These are phyloP conservation scores for Clarireedia sp. DNA, from an alignment of 2,329 filamentous ascomycete species.

Conservation along the genomic window DNA sequence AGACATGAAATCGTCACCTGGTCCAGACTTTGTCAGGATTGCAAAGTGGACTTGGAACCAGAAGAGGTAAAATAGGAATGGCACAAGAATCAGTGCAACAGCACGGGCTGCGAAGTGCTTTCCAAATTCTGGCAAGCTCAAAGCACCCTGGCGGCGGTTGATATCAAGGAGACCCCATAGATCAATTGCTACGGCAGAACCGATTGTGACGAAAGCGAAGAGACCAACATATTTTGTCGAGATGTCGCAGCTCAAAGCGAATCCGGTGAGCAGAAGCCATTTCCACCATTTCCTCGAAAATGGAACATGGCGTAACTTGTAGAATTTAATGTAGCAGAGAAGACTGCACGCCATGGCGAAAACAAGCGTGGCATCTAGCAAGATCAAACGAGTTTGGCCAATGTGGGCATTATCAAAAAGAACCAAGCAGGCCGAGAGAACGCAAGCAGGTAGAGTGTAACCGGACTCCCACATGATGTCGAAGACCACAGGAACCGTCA, in stretches of 20 bases:
- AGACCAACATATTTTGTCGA: conserved; percentile 96
- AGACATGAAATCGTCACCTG: conserved; percentile 97
- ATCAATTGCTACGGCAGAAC: conserved; percentile 86
- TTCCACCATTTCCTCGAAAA: conserved; percentile 99
- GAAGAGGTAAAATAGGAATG: conserved; percentile 97
- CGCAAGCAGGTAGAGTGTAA: conserved; percentile 87
- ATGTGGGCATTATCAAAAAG: conserved; percentile 98
- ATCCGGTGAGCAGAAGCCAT: conserved; percentile 92
- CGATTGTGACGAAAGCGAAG: conserved; percentile 96
- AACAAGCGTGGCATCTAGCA: conserved; percentile 88
- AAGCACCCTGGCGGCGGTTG: conserved; percentile 72
- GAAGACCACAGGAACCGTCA: conserved; percentile 91
- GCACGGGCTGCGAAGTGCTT: conserved; percentile 86
- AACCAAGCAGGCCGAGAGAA: conserved; percentile 76
- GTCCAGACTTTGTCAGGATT: conserved; percentile 78
- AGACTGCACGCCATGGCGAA: conserved; percentile 95
- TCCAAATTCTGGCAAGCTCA: conserved; percentile 69
- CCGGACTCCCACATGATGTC: conserved; percentile 99
- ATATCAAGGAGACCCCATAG: conserved; percentile 91
- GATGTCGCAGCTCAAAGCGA: conserved; percentile 92
- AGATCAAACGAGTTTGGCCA: conserved; percentile 88
- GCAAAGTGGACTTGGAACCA: conserved; percentile 99
- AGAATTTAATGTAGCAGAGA: conserved; percentile 92
- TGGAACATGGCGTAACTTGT: conserved; percentile 83
- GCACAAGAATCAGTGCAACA: conserved; percentile 80